Base-by-base conservation (phyloP, 2,329 filamentous ascomycete species). In the Talaromyces amestolkiae region DNA sequence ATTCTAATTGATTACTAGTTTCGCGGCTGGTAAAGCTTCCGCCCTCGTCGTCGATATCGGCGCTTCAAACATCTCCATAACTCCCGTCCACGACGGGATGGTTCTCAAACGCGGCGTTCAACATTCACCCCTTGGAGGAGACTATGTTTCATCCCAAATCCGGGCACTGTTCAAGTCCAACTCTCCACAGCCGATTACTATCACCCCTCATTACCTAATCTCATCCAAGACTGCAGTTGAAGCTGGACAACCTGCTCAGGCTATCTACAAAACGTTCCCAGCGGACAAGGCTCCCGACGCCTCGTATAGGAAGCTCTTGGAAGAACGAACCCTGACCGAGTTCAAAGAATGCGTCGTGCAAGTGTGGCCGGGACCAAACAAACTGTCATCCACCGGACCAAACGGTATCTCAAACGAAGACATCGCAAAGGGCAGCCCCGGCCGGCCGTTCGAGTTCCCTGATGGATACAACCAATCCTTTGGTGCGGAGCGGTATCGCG, bases 341-440 rank as follows among this genome's bases (percentile, higher is more conserved):
- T 99, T 96, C 86, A 99, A 99, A 81, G 96, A 99, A 80, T 96
- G 91, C 19, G 92, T 97, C 17, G 93, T 98, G 33, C 93, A 97
- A 79, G 88, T 94, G 15, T 99, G 95, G 94, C 87, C 88, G 31
- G 92, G 92, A 0, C 91, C 91, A 0, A 89, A 89, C 66, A 85
- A 88, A 67, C 87, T 92, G 72, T 77, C 74, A 70, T 75, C 71
- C 47, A 77, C 78, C n/a, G 71, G 73, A 77, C 70, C 85, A 80
- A 79, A 78, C 24, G 87, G 89, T 43, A 71, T 80, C 31, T 79
- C 81, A 5, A 96, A 94, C 75, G 88, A 95, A 74, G 93, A 97
- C 49, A 83, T 87, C 58, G 89, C 89, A 65, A 89, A 86, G 75
- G 84, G 81, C 53, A 87, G 89, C 69, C 91, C 92, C 0, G 91